A percentile compares a stretch with the other conserved stretches of the same genome.
Conservation (phyloP, 2,329 filamentous ascomycete genomes). For the Botryosphaeria dothidea region DNA sequence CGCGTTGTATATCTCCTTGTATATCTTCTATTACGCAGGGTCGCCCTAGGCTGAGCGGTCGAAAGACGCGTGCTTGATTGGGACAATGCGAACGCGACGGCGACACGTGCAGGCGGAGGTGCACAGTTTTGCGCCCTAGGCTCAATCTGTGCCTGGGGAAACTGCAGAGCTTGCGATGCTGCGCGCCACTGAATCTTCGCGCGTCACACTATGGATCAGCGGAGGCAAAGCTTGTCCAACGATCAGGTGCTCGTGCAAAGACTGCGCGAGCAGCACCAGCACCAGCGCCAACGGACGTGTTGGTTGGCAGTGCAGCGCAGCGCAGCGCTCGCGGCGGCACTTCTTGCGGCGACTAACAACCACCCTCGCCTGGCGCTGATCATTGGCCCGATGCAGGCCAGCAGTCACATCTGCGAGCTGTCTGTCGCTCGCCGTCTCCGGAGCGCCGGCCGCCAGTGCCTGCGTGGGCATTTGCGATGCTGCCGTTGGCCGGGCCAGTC, state of each 20-base stretch:
- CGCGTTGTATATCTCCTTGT: not conserved
- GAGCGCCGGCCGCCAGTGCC: not conserved
- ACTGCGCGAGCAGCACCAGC: not conserved
- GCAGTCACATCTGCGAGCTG: not conserved
- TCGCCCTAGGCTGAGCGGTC: not conserved
- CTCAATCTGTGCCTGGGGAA: not conserved
- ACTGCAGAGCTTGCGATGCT: not conserved
- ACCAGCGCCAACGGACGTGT: too few relatives aligned
- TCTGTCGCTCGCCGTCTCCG: not conserved
- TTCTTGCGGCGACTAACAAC: not conserved
- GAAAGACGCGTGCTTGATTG: not conserved
- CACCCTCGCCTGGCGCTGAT: not conserved
- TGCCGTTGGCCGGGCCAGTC: not conserved
- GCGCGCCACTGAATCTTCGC: not conserved
- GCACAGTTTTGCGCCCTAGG: not conserved
- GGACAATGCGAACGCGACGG: not conserved
- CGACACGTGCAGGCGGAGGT: not conserved
- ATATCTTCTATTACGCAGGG: not conserved
- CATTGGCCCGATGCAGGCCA: constrained; percentile 1
- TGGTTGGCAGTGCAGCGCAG: not conserved
- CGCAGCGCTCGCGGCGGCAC: constrained; percentile 10
- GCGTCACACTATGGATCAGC: constrained; percentile 3
- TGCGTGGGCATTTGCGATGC: not conserved
- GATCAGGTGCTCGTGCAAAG: constrained; percentile 11
- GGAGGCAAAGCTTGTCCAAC: constrained; percentile 6